Evolutionary conservation across 2,329 filamentous ascomycete genomes (phyloP).

Genomic region (Zymoseptoria pseudotritici): DNA sequence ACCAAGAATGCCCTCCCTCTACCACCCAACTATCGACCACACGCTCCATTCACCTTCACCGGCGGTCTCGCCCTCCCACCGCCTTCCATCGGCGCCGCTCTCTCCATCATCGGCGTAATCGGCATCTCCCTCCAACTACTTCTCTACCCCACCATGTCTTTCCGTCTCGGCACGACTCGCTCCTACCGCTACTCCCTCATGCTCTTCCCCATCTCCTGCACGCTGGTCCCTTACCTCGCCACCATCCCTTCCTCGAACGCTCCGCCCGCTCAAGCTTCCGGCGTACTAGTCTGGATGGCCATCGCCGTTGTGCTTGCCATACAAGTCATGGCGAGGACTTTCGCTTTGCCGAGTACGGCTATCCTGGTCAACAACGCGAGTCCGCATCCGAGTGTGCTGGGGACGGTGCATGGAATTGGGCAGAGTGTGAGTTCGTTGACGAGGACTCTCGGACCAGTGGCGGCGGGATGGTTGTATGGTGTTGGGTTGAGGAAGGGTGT

Average conservation of each 20-base stretch:
- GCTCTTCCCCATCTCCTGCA: conserved; percentile 41
- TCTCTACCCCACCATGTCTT: conserved; percentile 38
- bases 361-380: conserved; percentile 56
- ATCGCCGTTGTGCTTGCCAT: conserved; percentile 37
- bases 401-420: conserved; percentile 52
- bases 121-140: conserved; percentile 42
- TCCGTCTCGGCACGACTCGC: conserved; percentile 34
- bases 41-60: conserved; percentile 39
- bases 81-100: conserved; percentile 39
- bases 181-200: conserved; percentile 37
- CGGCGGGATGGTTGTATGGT: conserved; percentile 47
- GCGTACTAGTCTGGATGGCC: conserved; percentile 35
- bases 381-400: conserved; percentile 49
- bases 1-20: conserved; percentile 31
- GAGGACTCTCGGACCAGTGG: conserved; percentile 48
- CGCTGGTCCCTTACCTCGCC: conserved; percentile 38
- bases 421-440: conserved; percentile 49
- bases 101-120: conserved; percentile 42
- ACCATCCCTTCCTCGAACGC: conserved; percentile 33
- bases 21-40: conserved; percentile 32
- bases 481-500: conserved; percentile 46
- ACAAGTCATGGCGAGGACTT: conserved; percentile 42
- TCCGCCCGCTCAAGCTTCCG: conserved; percentile 35
- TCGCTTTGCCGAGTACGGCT: conserved; percentile 49
- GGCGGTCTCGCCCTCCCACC: conserved; percentile 43